Percentiles rank a stretch among this genome's conserved stretches.
Conservation (phyloP, 2,329 filamentous ascomycete species). For the Neopestalotiopsis rosae region DNA sequence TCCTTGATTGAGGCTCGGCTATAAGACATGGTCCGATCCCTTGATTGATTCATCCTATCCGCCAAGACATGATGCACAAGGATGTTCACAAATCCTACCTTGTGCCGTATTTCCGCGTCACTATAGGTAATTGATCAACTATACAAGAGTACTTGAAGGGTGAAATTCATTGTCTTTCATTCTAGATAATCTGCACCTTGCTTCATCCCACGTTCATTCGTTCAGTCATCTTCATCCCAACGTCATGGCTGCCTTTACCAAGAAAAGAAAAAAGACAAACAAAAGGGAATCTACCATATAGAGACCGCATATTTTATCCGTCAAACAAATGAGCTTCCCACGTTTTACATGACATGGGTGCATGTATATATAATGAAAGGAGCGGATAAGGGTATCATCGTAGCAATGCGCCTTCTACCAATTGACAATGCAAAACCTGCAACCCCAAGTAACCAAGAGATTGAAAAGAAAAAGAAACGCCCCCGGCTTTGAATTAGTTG, state of each 20-base stretch:
- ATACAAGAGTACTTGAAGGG: neutral
- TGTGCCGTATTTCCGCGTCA: too few relatives aligned
- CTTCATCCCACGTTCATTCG: neutral
- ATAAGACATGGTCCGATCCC: too few relatives aligned
- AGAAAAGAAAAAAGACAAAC: neutral
- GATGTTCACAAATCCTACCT: too few relatives aligned
- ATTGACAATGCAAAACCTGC: neutral
- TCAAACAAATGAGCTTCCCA: neutral
- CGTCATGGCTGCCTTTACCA: neutral
- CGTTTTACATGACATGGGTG: neutral
- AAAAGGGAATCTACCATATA: neutral
- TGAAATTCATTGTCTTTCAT: neutral
- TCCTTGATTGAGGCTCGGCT: too few relatives aligned
- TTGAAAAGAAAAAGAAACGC: neutral
- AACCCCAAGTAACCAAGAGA: neutral
- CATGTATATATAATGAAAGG: neutral
- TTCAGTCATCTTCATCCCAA: neutral
- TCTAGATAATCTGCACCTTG: neutral
- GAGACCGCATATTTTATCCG: neutral
- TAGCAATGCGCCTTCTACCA: neutral
- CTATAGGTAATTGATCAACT: too few relatives aligned
- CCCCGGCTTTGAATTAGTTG: too few relatives aligned
- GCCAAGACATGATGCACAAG: neutral
- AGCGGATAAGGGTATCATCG: slow-evolving; percentile 1
- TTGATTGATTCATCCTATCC: too few relatives aligned